Evolutionary conservation across 805 yeast genomes (phyloP).

Genomic region (Yarrowia hollandica): DNA sequence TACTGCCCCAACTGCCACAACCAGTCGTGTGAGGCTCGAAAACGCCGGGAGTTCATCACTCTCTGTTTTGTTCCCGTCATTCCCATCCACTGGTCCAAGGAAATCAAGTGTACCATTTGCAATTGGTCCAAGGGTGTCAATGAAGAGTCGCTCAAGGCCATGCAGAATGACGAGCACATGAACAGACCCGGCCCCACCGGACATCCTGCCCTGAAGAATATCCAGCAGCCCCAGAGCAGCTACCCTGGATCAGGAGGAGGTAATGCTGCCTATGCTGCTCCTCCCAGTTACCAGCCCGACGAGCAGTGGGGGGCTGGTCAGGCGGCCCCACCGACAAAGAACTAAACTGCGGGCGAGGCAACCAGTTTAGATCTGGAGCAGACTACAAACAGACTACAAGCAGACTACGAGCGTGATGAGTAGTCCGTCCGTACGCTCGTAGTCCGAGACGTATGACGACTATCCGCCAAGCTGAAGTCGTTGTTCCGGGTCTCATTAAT

Average conservation of each 20-base stretch:
- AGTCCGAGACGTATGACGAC: too few relatives aligned
- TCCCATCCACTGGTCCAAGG: constrained; percentile 38
- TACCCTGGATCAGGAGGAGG: not conserved
- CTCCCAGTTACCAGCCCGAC: constrained; percentile 10
- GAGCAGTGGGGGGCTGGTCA: not conserved
- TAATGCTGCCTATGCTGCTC: not conserved
- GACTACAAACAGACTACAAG: too few relatives aligned
- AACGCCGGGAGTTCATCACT: constrained; percentile 40
- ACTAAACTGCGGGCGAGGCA: too few relatives aligned
- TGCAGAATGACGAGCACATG: constrained; percentile 26
- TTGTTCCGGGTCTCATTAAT: too few relatives aligned
- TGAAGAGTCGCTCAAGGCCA: constrained; percentile 34
- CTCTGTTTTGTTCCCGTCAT: constrained; percentile 40
- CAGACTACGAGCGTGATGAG: too few relatives aligned
- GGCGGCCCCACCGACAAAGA: not conserved
- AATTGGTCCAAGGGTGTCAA: constrained; percentile 35
- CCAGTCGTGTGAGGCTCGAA: constrained; percentile 33
- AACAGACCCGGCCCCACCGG: constrained; percentile 3
- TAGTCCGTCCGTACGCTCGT: too few relatives aligned
- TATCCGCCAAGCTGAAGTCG: too few relatives aligned
- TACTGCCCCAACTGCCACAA: constrained; percentile 40
- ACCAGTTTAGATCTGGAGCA: too few relatives aligned
- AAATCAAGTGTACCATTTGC: constrained; percentile 36
- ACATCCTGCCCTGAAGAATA: not conserved
- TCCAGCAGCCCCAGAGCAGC: constrained; percentile 1